These are phyloP conservation scores for Aspergillus spinulosporus DNA, from an alignment of 2,329 filamentous ascomycete genomes.

Conservation along the genomic window DNA sequence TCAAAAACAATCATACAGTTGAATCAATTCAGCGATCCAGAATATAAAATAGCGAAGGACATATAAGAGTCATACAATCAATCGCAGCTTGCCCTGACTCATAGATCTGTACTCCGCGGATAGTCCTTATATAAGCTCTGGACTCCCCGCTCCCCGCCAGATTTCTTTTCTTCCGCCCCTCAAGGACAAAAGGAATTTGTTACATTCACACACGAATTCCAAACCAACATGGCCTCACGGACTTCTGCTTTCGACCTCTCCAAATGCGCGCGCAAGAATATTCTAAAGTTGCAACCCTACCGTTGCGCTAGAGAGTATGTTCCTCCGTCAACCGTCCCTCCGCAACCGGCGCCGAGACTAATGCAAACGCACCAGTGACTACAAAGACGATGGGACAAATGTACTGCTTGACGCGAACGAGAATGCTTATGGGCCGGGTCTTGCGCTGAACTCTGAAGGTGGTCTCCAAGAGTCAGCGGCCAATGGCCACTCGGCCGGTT, in stretches of 20 bases:
- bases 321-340: constrained; percentile 12
- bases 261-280: constrained; percentile 74
- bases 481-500: constrained; percentile 42
- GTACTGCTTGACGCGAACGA: constrained; percentile 97
- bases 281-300: constrained; percentile 73
- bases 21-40: constrained; percentile 9
- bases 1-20: constrained; percentile 5
- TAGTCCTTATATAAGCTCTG: constrained; percentile 4
- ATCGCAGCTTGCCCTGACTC: constrained; percentile 6
- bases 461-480: constrained; percentile 48
- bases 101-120: not conserved
- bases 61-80: not conserved
- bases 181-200: not conserved
- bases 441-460: constrained; percentile 55
- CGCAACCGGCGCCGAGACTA: constrained; percentile 14
- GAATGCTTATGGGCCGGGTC: constrained; percentile 87
- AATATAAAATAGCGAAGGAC: not conserved
- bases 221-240: constrained; percentile 36
- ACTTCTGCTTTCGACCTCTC: constrained; percentile 67
- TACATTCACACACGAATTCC: not conserved
- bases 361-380: constrained; percentile 66
- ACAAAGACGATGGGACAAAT: constrained; percentile 97
- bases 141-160: constrained; percentile 12
- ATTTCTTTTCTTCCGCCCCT: constrained; percentile 5
- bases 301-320: constrained; percentile 78